These are phyloP conservation scores for Stemphylium beticola DNA, from an alignment of 2,329 filamentous ascomycete species.

Conservation along the genomic window DNA sequence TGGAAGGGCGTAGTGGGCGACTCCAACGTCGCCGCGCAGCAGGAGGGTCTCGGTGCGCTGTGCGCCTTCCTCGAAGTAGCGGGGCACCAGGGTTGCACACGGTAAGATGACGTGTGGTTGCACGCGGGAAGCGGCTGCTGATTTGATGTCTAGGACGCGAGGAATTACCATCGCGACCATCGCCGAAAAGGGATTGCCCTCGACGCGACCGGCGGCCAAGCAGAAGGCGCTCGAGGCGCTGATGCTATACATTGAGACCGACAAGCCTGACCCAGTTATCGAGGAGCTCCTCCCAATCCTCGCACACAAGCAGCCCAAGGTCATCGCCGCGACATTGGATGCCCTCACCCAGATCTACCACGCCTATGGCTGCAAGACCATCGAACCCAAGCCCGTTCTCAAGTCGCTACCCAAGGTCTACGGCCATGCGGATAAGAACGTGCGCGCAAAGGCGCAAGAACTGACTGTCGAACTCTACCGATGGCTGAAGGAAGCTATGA, in stretches of 20 bases:
- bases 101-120: slow-evolving; percentile 53
- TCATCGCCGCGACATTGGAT: slow-evolving; percentile 76
- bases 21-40: slow-evolving; percentile 95
- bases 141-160: slow-evolving; percentile 65
- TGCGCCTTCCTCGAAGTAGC: slow-evolving; percentile 93
- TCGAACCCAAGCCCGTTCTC: slow-evolving; percentile 89
- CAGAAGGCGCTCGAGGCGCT: slow-evolving; percentile 84
- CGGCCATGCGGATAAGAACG: slow-evolving; percentile 96
- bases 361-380: slow-evolving; percentile 91
- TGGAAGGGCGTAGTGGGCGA: slow-evolving; percentile 95
- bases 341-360: slow-evolving; percentile 86
- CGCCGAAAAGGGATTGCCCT: slow-evolving; percentile 88
- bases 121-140: neutral
- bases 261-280: slow-evolving; percentile 82
- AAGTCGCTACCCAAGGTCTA: slow-evolving; percentile 90
- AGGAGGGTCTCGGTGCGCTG: slow-evolving; percentile 86
- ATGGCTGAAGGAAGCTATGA: slow-evolving; percentile 98
- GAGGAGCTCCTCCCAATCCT: slow-evolving; percentile 87
- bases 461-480: slow-evolving; percentile 93
- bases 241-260: slow-evolving; percentile 87
- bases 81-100: slow-evolving; percentile 76
- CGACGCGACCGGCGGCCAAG: slow-evolving; percentile 87
- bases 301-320: slow-evolving; percentile 88
- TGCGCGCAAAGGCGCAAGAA: slow-evolving; percentile 90
- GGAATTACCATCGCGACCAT: slow-evolving; percentile 76